Percentiles rank a stretch among this genome's conserved stretches.
Conservation (phyloP, 305 asterid species). For the Fraxinus baroniana region DNA sequence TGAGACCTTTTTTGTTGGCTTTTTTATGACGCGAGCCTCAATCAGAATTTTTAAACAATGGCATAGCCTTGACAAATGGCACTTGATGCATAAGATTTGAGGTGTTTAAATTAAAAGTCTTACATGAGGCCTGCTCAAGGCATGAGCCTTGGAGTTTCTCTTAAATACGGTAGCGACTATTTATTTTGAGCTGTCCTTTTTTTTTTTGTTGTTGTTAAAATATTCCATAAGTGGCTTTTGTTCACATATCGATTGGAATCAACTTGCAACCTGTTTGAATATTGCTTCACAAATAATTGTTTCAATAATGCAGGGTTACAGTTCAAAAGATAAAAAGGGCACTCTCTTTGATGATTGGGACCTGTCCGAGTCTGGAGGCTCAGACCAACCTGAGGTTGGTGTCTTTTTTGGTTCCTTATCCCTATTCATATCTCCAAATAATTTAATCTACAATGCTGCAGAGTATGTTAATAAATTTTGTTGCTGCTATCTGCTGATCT, state of each 20-base stretch:
- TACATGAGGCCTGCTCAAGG: neutral
- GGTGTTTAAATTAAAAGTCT: neutral
- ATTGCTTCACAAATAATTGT: conserved; percentile 13
- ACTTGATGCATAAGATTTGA: neutral
- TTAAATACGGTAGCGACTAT: neutral
- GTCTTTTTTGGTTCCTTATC: conserved; percentile 24
- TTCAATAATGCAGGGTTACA: conserved; percentile 69
- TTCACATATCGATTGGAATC: conserved; percentile 14
- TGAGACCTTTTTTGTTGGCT: neutral
- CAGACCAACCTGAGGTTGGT: conserved; percentile 64
- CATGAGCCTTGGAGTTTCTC: neutral
- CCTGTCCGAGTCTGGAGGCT: conserved; percentile 80
- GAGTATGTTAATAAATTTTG: neutral
- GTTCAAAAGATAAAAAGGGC: conserved; percentile 73
- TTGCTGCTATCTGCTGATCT: neutral
- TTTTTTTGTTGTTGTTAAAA: neutral
- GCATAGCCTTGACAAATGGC: neutral
- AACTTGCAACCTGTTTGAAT: conserved; percentile 15
- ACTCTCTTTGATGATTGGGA: conserved; percentile 83
- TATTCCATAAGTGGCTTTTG: conserved; percentile 9
- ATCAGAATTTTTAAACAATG: neutral
- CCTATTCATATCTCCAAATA: conserved; percentile 10
- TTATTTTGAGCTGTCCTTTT: conserved; percentile 3
- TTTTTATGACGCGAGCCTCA: neutral
- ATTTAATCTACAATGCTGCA: conserved; percentile 12